Evolutionary conservation across 805 yeast species (phyloP).

Genomic region (Ogataea salicorniae): DNA sequence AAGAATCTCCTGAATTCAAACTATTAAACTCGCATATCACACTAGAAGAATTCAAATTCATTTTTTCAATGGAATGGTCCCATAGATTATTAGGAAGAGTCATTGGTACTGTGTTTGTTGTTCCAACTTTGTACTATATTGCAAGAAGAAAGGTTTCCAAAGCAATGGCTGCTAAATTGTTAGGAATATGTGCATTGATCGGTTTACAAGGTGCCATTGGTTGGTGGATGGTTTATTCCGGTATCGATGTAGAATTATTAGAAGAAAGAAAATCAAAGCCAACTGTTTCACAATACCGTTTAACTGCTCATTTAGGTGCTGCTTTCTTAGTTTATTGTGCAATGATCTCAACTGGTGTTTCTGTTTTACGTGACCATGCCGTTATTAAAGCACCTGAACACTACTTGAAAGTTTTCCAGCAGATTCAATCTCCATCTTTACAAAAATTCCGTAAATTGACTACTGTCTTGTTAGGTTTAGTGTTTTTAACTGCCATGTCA

Average conservation of each 20-base stretch:
- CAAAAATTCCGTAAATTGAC: slow-evolving; percentile 53
- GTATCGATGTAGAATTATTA: slow-evolving; percentile 75
- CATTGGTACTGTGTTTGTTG: slow-evolving; percentile 75
- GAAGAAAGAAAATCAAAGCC: slow-evolving; percentile 84
- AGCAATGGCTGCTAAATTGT: slow-evolving; percentile 59
- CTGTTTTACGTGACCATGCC: slow-evolving; percentile 68
- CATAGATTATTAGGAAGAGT: slow-evolving; percentile 90
- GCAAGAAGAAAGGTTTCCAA: slow-evolving; percentile 58
- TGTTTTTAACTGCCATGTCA: slow-evolving; percentile 89
- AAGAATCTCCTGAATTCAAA: slow-evolving; percentile 85
- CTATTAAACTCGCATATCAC: slow-evolving; percentile 84
- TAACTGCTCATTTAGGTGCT: slow-evolving; percentile 90
- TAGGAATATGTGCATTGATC: slow-evolving; percentile 68
- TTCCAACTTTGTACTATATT: slow-evolving; percentile 84
- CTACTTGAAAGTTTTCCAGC: slow-evolving; percentile 49
- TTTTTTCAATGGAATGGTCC: slow-evolving; percentile 96
- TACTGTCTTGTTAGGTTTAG: slow-evolving; percentile 54
- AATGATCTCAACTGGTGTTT: slow-evolving; percentile 86
- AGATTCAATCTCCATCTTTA: slow-evolving; percentile 58
- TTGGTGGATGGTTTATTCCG: slow-evolving; percentile 99
- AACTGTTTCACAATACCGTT: slow-evolving; percentile 93
- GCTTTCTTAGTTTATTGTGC: slow-evolving; percentile 86
- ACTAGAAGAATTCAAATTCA: slow-evolving; percentile 89
- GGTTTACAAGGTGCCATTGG: slow-evolving; percentile 96
- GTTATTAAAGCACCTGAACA: slow-evolving; percentile 60